Evolutionary conservation across 495 filamentous ascomycete genomes (phyloP), one percentile per base, ranked within the genome.

Genomic region (Daldinia caldariorum): DNA sequence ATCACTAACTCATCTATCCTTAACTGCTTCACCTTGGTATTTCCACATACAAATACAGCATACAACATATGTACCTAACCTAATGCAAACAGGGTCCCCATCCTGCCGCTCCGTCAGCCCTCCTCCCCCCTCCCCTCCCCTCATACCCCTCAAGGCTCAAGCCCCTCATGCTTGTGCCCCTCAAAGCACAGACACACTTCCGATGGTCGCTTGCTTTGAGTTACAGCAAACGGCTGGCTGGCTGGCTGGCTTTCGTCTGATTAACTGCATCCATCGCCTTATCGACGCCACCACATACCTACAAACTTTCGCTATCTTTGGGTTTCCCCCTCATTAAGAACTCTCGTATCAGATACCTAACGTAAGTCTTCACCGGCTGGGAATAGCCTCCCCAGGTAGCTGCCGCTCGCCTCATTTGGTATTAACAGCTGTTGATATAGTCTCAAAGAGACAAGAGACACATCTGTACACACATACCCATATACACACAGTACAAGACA

Each of bases 331-430:
- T 57, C 56, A 64, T 60, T n/a, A 49, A 56, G 59, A 69, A 62
- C 55, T 26, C 41, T 57, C 55, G 67, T 66, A 63, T 56, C 58
- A 41, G 14, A 13, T 60, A 66, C 47, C n/a, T 26, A 22, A 51
- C 72, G 53, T 63, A 69, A 50, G 61, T 45, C 53, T 61, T 39
- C 3, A 31, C 64, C 54, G 56, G 58, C 55, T 71, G 69, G 63
- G 69, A 65, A 72, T 68, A 65, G 57, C 70, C 68, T 72, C 70
- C 56, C 39, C 6, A 59, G 50, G 29, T 67, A 59, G 56, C 35
- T 67, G 60, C 54, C 61, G 65, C 65, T 53, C 56, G 64, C 70
- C 65, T 65, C 70, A 67, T 54, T 69, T 26, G 34, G 43, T 49
- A 51, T 61, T 51, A 58, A 63, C 29, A 61, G 32, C 51, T 38